These are phyloP conservation scores for Brassica juncea DNA, from an alignment of 345 rosid genomes.

Conservation along the genomic window DNA sequence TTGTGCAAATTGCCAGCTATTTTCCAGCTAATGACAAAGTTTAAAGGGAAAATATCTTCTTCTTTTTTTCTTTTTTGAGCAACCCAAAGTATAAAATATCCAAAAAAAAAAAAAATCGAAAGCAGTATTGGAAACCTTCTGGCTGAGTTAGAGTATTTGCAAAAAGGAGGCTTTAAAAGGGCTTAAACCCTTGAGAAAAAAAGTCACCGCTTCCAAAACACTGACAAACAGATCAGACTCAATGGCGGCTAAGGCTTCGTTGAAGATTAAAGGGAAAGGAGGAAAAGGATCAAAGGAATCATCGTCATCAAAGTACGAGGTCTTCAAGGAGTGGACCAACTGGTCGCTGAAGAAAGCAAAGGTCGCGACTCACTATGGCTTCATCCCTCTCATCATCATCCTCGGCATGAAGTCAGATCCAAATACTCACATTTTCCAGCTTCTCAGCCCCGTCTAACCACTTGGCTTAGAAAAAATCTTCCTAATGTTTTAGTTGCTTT, in stretches of 20 bases:
- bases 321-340: constrained; percentile 80
- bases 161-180: constrained; percentile 1
- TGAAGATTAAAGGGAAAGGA: constrained; percentile 55
- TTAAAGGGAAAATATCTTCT: no score
- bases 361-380: constrained; percentile 81
- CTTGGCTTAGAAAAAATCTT: constrained; percentile 5
- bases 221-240: constrained; percentile 19
- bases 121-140: constrained; percentile 4
- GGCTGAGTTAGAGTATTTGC: neutral
- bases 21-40: constrained; percentile 19
- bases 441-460: constrained; percentile 66
- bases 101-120: neutral
- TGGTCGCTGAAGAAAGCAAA: constrained; percentile 86
- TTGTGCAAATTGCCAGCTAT: constrained; percentile 23
- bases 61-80: no score
- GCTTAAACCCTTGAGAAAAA: constrained; percentile 27
- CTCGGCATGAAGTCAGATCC: constrained; percentile 97
- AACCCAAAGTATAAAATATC: neutral
- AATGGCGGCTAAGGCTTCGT: constrained; percentile 56
- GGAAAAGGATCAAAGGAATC: constrained; percentile 48
- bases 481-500: constrained; percentile 5
- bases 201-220: neutral
- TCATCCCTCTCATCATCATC: constrained; percentile 82
- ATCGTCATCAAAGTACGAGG: constrained; percentile 46
- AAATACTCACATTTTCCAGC: constrained; percentile 76